Evolutionary conservation across 2,329 filamentous ascomycete genomes (phyloP), one percentile per base, ranked within the genome.

Genomic region (Arachnomyces sp.): DNA sequence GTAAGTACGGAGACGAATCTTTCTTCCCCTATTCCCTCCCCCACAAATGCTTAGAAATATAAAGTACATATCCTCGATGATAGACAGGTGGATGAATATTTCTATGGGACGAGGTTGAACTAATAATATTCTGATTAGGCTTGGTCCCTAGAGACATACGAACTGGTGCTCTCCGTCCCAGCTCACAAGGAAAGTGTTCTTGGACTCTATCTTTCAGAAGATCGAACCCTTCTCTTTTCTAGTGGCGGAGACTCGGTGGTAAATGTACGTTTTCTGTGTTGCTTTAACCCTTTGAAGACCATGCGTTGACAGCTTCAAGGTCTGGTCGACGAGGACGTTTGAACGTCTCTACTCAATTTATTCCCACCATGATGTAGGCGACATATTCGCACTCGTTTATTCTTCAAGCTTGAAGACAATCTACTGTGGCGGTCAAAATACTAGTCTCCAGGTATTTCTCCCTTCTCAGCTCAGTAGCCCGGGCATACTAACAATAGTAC

Each of bases 321-420:
- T 94, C 31, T 98, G 92, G 92, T 83, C 80, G 52, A 85, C 89
- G 2, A 73, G 70, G 32, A 82, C 79, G 4, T 80, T 95, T 60
- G 76, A 75, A 41, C 80, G 84, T 18, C 72, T 92, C 1, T 92
- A 89, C 67, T 87, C 92, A 47, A 85, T 96, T 46, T 94, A 94
- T 69, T 93, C 88, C 47, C 83, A 82, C 36, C 90, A 94, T 63
- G 92, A 96, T 53, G 85, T 95, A 31, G 92, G 92, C 44, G 92
- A 98, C 66, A 80, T 98, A 44, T 96, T 96, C 61, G 94, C 87
- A 52, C 82, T 95, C n/a, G 84, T 83, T 1, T 95, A 94, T 62
- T 95, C 88, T 3, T 68, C 79, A 5, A 75, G 80, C 50, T 73
- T 86, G 53, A 77, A 90, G 50, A 94, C 84, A 0, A 75, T 95